Evolutionary conservation across 2,329 filamentous ascomycete species (phyloP), one percentile per base, ranked within the genome.

Genomic region (Chaetomium sp.): DNA sequence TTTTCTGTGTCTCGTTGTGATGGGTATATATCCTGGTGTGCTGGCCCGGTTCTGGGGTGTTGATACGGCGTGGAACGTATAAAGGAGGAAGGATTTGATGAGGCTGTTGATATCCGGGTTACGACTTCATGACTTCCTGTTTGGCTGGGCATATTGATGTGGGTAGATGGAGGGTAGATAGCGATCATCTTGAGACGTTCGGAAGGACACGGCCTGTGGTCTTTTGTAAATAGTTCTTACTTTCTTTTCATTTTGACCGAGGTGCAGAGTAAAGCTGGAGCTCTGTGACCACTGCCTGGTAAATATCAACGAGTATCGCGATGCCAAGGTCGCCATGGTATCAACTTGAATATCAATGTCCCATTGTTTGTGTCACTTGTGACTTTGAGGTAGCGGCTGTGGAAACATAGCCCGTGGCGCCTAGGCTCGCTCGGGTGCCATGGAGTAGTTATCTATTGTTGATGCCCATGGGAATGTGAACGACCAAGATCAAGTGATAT

Each of bases 81-180:
- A 16, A 12, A 16, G 25, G 35, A 38, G 6, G 55, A n/a, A 29
- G 29, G 60, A 33, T 53, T 2, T 10, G 13, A n/a, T 53, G 29
- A 19, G 38, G 49, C 2, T 51, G 38, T 59, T 61, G 47, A 59
- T 55, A 59, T 21, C 51, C 21, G 19, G 51, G 49, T 61, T 62
- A 66, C 55, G 65, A 64, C 29, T 54, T 66, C 8, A 66, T 55
- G 65, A 66, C n/a, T 51, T 35, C 21, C 56, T 35, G 4, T 29
- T 60, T n/a, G 33, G 25, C 5, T 21, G 21, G 33, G 12, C 45
- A 4, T 42, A 12, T 29, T 21, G 53, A 23, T 38, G 49, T n/a
- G 13, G 38, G 45, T 57, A 64, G 57, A 56, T 56, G 25, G 25
- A 16, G 35, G 6, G 10, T 56, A 42, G 47, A 21, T 45, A 13